phyloP scores from a whole-genome alignment of 306 rosid genomes.

The Sophora flavescens region DNA sequence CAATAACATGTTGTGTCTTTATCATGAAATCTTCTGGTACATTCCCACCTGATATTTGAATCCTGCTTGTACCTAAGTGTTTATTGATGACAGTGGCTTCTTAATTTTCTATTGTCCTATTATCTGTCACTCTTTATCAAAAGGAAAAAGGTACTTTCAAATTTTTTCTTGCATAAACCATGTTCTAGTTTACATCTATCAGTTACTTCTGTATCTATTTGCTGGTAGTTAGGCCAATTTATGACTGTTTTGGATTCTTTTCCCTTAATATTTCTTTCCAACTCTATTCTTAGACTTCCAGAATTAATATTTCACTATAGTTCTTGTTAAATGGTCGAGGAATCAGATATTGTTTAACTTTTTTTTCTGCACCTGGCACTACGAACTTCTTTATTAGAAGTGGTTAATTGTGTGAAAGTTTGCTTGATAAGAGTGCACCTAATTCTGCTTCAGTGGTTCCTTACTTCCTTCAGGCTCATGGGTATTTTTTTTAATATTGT shows the following conservation, averaged over 20 bases:
- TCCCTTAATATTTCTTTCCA: not conserved
- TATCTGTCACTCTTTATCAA: not conserved
- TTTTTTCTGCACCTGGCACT: slow-evolving; percentile 11
- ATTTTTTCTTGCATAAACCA: not conserved
- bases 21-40: not conserved
- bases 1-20: not conserved
- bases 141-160: not conserved
- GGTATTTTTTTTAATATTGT: slow-evolving; percentile 45
- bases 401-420: slow-evolving; percentile 18
- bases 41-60: not conserved
- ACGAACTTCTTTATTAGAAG: not conserved
- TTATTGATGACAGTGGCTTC: not conserved
- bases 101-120: not conserved
- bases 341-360: slow-evolving; percentile 6
- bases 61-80: slow-evolving; percentile 11
- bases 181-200: not conserved
- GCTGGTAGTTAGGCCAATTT: not conserved
- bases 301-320: not conserved
- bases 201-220: not conserved
- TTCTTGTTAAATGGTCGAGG: slow-evolving; percentile 11
- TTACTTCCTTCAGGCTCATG: slow-evolving; percentile 31
- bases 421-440: slow-evolving; percentile 7
- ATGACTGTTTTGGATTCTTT: not conserved
- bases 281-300: not conserved
- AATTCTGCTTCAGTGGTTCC: slow-evolving; percentile 41